A percentile compares a stretch with the other conserved stretches of the same genome.
These are phyloP conservation scores for Artemisia tridentata DNA, from an alignment of 129 eudicot species.

Conservation along the genomic window DNA sequence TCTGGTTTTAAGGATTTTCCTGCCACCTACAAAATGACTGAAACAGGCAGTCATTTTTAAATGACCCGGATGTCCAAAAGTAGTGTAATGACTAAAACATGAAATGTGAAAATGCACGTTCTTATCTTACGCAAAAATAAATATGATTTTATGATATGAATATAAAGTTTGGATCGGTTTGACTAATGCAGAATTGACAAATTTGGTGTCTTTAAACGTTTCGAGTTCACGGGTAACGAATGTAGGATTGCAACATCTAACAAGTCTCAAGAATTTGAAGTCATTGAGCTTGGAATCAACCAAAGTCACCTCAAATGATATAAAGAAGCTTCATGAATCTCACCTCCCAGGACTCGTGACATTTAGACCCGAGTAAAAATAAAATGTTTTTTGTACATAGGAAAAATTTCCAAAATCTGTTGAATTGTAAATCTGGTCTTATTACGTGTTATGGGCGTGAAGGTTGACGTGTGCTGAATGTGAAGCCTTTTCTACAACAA, in stretches of 20 bases:
- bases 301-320: slow-evolving; percentile 86
- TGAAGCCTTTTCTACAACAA: background rate
- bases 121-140: too few relatives aligned
- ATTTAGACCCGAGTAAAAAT: slow-evolving; percentile 69
- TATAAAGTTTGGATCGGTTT: background rate
- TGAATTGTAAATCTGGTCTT: slow-evolving; percentile 29
- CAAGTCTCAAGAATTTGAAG: slow-evolving; percentile 60
- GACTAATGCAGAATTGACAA: slow-evolving; percentile 65
- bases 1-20: too few relatives aligned
- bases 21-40: too few relatives aligned
- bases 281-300: slow-evolving; percentile 86
- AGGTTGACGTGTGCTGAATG: background rate
- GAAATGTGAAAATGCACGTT: too few relatives aligned
- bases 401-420: background rate
- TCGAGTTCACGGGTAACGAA: slow-evolving; percentile 83
- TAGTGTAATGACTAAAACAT: too few relatives aligned
- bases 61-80: too few relatives aligned
- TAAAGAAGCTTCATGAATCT: slow-evolving; percentile 68
- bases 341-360: slow-evolving; percentile 69
- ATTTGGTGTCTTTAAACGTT: slow-evolving; percentile 68
- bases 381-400: background rate
- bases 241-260: slow-evolving; percentile 70
- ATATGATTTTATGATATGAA: background rate
- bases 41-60: too few relatives aligned
- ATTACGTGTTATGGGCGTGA: slow-evolving; percentile 14